Evolutionary conservation across 2,329 filamentous ascomycete species (phyloP).

Genomic region (Pseudogymnoascus sp.): DNA sequence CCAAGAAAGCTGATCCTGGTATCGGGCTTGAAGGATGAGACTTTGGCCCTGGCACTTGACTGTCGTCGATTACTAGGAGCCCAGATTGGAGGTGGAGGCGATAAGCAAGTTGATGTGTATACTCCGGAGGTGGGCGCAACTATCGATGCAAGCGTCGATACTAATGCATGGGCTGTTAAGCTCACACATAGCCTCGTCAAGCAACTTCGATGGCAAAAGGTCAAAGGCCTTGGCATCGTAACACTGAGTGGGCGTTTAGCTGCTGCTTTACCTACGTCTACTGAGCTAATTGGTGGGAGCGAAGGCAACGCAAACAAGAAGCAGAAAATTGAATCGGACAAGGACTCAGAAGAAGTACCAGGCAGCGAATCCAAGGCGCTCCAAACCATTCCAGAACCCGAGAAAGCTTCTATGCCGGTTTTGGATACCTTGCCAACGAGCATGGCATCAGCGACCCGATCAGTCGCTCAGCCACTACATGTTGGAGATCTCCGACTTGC

Average conservation of each 20-base stretch:
- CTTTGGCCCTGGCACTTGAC: slow-evolving; percentile 67
- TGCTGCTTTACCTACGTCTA: slow-evolving; percentile 35
- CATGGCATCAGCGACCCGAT: slow-evolving; percentile 65
- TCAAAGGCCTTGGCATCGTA: slow-evolving; percentile 81
- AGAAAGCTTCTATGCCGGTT: slow-evolving; percentile 20
- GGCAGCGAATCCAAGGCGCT: slow-evolving; percentile 13
- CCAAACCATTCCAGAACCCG: slow-evolving; percentile 11
- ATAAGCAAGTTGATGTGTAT: slow-evolving; percentile 61
- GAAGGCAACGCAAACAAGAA: slow-evolving; percentile 37
- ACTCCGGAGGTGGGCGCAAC: slow-evolving; percentile 66
- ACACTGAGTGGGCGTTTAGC: slow-evolving; percentile 75
- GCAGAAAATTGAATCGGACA: slow-evolving; percentile 33
- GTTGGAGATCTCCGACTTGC: slow-evolving; percentile 88
- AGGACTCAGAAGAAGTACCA: slow-evolving; percentile 15
- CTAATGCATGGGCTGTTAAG: slow-evolving; percentile 93
- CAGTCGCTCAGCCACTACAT: slow-evolving; percentile 79
- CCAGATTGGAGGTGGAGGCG: slow-evolving; percentile 36
- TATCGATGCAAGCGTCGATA: slow-evolving; percentile 91
- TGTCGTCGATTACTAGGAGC: slow-evolving; percentile 61
- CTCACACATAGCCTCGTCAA: slow-evolving; percentile 78
- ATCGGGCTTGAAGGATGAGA: slow-evolving; percentile 72
- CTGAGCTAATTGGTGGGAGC: slow-evolving; percentile 33
- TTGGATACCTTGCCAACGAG: slow-evolving; percentile 45
- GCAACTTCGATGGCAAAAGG: slow-evolving; percentile 88
- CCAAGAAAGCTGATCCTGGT: slow-evolving; percentile 93